phyloP scores from a whole-genome alignment of 768 basidiomycete genomes.

The Myochromella boudieri region DNA sequence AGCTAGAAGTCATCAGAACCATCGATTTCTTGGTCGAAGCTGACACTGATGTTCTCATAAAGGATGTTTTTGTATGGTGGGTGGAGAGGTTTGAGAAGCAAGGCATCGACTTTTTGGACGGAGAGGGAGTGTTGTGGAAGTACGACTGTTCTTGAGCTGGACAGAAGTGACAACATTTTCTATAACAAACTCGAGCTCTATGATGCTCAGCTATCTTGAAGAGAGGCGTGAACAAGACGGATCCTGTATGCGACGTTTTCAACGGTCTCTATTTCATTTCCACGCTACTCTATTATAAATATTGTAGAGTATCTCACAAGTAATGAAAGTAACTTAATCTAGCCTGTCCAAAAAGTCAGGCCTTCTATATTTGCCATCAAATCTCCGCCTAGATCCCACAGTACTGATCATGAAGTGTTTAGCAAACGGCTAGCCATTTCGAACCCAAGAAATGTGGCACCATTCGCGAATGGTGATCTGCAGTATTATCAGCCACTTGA shows the following conservation, averaged over 20 bases:
- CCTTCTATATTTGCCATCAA: background rate
- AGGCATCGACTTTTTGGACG: slow-evolving; percentile 52
- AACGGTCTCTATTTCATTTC: too few relatives aligned
- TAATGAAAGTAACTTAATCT: too few relatives aligned
- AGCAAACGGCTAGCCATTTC: slow-evolving; percentile 84
- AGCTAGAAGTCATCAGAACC: slow-evolving; percentile 45
- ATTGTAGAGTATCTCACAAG: too few relatives aligned
- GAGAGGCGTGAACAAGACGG: too few relatives aligned
- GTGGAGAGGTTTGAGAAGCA: slow-evolving; percentile 47
- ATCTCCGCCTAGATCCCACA: background rate
- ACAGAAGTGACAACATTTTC: too few relatives aligned
- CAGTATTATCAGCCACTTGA: too few relatives aligned
- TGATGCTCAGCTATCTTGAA: too few relatives aligned
- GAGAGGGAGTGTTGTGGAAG: slow-evolving; percentile 53
- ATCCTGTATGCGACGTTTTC: too few relatives aligned
- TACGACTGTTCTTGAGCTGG: slow-evolving; percentile 28
- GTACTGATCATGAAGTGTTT: slow-evolving; percentile 29
- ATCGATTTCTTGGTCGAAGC: slow-evolving; percentile 49
- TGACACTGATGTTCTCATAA: slow-evolving; percentile 38
- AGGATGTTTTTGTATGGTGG: slow-evolving; percentile 57
- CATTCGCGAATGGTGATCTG: slow-evolving; percentile 95
- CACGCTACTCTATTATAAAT: too few relatives aligned
- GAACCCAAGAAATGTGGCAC: slow-evolving; percentile 94
- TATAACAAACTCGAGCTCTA: too few relatives aligned
- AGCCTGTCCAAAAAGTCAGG: too few relatives aligned